Evolutionary conservation across 2,329 filamentous ascomycete species (phyloP), one percentile per base, ranked within the genome.

Genomic region (Aspergillus ibericus): DNA sequence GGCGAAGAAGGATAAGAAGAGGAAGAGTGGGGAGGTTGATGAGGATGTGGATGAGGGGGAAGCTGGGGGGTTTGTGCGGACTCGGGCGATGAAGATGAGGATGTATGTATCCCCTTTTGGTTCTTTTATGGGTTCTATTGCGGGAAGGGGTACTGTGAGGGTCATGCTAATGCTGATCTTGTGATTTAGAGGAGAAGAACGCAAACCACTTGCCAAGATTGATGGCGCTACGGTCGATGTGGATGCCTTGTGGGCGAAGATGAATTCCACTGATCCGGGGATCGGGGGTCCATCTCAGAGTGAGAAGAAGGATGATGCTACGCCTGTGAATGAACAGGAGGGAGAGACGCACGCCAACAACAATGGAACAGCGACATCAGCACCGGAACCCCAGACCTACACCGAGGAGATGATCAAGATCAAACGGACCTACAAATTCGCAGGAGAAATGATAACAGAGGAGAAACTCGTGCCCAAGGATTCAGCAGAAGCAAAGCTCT

Each of bases 351-450:
- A 64, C 53, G 38, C 18, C 12, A n/a, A 13, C 8, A 20, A 13
- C 10, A 63, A 67, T 16, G 49, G 60, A 18, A n/a, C 52, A 15
- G 35, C 55, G n/a, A 46, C 54, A 15, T 59, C 63, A 7, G 22
- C 49, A 3, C 51, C 66, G 13, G 54, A 62, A 47, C 48, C 56
- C 20, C 57, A 59, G 56, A 34, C 63, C 9, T 63, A 68, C 48
- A 35, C 62, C 3, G 77, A 82, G 48, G 78, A 82, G 54, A 79
- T 78, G 64, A 78, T 85, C 58, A 82, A 78, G 40, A 85, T 85
- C 65, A 83, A 80, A 63, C 78, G 82, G 27, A 83, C 77, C n/a
- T 84, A 84, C 69, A 80, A 81, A 54, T 85, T 84, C 64, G 83
- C 83, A 1, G 83, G 83, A 47, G 80, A 84, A 66, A 75, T 78